Percentiles rank a stretch among this genome's conserved stretches.
These are phyloP conservation scores for Herpotrichia juniperi DNA, from an alignment of 2,329 filamentous ascomycete species.

Conservation along the genomic window DNA sequence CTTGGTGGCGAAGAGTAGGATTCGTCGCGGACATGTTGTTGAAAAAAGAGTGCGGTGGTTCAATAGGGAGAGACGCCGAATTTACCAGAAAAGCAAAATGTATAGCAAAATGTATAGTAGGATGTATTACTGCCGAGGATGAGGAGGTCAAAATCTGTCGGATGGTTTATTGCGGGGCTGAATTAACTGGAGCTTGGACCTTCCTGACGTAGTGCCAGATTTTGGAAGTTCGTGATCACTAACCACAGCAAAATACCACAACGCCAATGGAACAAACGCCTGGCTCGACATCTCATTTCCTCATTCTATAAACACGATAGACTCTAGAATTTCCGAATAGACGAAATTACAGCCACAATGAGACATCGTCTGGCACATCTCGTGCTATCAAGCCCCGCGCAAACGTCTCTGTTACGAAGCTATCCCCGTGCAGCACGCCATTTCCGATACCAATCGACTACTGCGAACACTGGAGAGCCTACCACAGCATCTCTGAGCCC, in stretches of 20 bases:
- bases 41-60: neutral
- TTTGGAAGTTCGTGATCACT: neutral
- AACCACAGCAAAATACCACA: neutral
- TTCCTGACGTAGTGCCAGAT: conserved; percentile 19
- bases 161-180: neutral
- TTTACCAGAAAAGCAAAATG: neutral
- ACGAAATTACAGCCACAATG: conserved; percentile 17
- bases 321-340: neutral
- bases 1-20: conserved; percentile 71
- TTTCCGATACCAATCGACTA: conserved; percentile 17
- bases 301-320: neutral
- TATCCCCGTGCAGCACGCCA: conserved; percentile 11
- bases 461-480: conserved; percentile 16
- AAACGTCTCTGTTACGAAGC: conserved; percentile 2
- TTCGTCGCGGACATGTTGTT: conserved; percentile 49
- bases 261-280: neutral
- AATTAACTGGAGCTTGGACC: conserved; percentile 16
- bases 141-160: too few relatives aligned
- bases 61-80: neutral
- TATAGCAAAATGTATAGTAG: too few relatives aligned
- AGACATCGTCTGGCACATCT: conserved; percentile 17
- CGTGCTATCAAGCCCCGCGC: conserved; percentile 16
- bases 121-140: too few relatives aligned
- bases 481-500: conserved; percentile 50
- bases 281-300: neutral